These are phyloP conservation scores for Hemerocallis citrina DNA, from an alignment of 106 monocot species.

Conservation along the genomic window DNA sequence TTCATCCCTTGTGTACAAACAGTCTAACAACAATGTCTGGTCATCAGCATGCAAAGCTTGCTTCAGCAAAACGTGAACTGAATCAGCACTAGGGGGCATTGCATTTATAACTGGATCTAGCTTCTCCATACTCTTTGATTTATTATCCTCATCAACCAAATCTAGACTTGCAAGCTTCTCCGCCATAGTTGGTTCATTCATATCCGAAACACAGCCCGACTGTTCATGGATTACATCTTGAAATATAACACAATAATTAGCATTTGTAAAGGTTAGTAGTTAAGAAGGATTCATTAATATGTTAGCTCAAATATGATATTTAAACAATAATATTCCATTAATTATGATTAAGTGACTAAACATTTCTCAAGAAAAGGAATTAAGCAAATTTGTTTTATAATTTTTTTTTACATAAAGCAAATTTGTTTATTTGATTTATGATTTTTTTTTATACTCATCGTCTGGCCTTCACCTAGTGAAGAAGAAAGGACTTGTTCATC, in stretches of 20 bases:
- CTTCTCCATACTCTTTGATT: neutral
- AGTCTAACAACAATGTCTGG: conserved; percentile 56
- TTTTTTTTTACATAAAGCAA: too few relatives aligned
- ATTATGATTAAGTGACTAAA: too few relatives aligned
- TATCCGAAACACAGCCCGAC: conserved; percentile 9
- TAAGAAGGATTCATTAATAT: neutral
- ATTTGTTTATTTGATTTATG: too few relatives aligned
- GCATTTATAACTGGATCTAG: conserved; percentile 15
- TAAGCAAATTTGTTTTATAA: too few relatives aligned
- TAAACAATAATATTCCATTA: neutral
- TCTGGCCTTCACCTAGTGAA: too few relatives aligned
- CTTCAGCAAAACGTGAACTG: conserved; percentile 76
- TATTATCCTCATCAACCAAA: conserved; percentile 23
- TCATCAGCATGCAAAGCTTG: conserved; percentile 94
- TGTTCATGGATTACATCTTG: conserved; percentile 1
- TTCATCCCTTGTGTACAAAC: conserved; percentile 68
- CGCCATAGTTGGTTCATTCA: conserved; percentile 69
- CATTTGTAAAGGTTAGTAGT: neutral
- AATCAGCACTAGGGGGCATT: conserved; percentile 80
- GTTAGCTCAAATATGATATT: neutral
- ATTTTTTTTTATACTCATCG: too few relatives aligned
- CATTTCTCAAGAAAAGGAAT: too few relatives aligned
- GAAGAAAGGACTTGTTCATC: too few relatives aligned
- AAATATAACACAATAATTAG: neutral
- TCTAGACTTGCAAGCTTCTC: conserved; percentile 76